These are phyloP conservation scores for Penicillium sp. DNA, from an alignment of 2,329 filamentous ascomycete species.

Conservation along the genomic window DNA sequence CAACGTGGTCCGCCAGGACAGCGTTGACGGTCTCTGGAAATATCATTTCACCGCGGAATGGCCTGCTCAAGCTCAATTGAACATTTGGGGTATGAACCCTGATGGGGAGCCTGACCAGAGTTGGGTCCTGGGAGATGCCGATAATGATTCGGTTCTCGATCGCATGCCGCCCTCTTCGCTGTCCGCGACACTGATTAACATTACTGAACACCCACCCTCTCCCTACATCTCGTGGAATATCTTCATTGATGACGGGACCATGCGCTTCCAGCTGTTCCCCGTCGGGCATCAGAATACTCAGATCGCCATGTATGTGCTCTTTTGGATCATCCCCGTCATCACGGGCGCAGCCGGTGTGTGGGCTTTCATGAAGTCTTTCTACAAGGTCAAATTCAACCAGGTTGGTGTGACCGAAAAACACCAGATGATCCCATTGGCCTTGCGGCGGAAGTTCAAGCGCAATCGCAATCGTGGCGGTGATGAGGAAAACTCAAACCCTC, in stretches of 20 bases:
- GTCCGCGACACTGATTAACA: constrained; percentile 49
- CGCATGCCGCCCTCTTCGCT: constrained; percentile 53
- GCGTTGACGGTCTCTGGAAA: constrained; percentile 45
- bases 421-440: too few species aligned
- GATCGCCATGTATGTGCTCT: constrained; percentile 47
- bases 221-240: constrained; percentile 52
- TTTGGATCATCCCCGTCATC: constrained; percentile 47
- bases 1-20: constrained; percentile 44
- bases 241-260: constrained; percentile 47
- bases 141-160: constrained; percentile 53
- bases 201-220: constrained; percentile 48
- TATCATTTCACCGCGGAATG: constrained; percentile 56
- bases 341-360: constrained; percentile 46
- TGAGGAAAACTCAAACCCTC: constrained; percentile 29
- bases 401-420: constrained; percentile 47
- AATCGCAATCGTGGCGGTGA: too few species aligned
- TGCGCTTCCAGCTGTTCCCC: constrained; percentile 45
- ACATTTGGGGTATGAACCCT: constrained; percentile 58
- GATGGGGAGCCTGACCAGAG: constrained; percentile 54
- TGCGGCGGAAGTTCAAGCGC: too few species aligned
- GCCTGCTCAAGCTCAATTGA: constrained; percentile 56
- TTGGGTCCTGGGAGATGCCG: constrained; percentile 52
- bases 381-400: constrained; percentile 56
- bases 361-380: constrained; percentile 54
- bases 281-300: constrained; percentile 47